Conservation (phyloP, 2,329 filamentous ascomycete genomes). For the Verticillium dahliae region DNA sequence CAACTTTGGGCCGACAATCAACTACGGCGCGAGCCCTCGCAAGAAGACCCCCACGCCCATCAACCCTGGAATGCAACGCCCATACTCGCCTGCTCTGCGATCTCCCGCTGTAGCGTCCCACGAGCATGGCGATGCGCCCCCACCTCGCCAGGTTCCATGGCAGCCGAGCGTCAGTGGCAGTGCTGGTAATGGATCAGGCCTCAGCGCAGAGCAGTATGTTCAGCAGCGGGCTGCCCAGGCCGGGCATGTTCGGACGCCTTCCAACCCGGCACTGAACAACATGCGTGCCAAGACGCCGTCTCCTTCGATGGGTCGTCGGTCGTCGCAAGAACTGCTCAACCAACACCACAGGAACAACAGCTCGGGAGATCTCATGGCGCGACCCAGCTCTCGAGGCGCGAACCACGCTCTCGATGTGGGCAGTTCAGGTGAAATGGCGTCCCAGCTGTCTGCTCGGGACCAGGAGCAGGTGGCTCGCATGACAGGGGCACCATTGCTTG, state of each 20-base stretch:
- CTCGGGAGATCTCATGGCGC: constrained; percentile 40
- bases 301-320: constrained; percentile 32
- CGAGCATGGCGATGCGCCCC: constrained; percentile 40
- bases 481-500: constrained; percentile 71
- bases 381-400: constrained; percentile 55
- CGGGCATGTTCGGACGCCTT: constrained; percentile 52
- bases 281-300: constrained; percentile 33
- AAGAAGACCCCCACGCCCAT: constrained; percentile 22
- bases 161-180: constrained; percentile 57
- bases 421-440: constrained; percentile 27
- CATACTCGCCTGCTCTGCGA: constrained; percentile 23
- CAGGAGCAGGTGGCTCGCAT: constrained; percentile 82
- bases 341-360: constrained; percentile 34
- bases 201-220: constrained; percentile 79
- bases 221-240: constrained; percentile 62
- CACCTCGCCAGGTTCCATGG: constrained; percentile 65
- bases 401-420: constrained; percentile 44
- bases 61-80: constrained; percentile 16
- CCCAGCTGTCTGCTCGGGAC: constrained; percentile 74
- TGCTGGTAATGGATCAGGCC: constrained; percentile 38
- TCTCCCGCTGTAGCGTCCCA: constrained; percentile 17
- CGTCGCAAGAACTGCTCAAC: constrained; percentile 32
- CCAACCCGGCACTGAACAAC: constrained; percentile 30
- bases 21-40: constrained; percentile 41
- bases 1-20: constrained; percentile 81